phyloP scores from a whole-genome alignment of 2,329 filamentous ascomycete species.

The Calonectria pteridis region DNA sequence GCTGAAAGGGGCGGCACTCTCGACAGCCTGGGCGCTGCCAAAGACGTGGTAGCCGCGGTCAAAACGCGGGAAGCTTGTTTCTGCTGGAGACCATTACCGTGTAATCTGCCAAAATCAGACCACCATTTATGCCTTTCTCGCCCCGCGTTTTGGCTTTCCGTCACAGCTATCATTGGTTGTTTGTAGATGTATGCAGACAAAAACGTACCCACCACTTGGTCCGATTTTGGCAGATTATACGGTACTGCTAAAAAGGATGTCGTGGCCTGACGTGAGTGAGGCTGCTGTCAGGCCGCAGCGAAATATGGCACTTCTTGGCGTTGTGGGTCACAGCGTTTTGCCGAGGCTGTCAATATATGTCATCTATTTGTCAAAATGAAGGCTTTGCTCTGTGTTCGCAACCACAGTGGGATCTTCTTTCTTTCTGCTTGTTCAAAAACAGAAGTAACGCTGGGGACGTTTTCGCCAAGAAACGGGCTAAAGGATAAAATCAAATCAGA shows the following conservation, averaged over 20 bases:
- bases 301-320: background rate
- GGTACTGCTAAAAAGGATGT: background rate
- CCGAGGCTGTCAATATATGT: background rate
- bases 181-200: too few species aligned
- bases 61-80: background rate
- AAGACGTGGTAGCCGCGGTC: background rate
- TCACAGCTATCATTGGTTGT: too few species aligned
- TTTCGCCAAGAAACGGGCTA: background rate
- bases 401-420: too few species aligned
- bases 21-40: background rate
- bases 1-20: background rate
- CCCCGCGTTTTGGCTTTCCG: too few species aligned
- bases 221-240: too few species aligned
- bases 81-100: background rate
- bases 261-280: background rate
- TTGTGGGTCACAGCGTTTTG: background rate
- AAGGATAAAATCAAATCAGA: background rate
- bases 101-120: too few species aligned
- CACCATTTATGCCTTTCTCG: too few species aligned
- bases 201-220: too few species aligned
- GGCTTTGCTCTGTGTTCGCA: too few species aligned
- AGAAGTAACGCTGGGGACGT: too few species aligned
- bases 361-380: background rate
- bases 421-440: too few species aligned
- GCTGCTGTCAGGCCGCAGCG: background rate